Base-by-base conservation (phyloP, 345 rosid genomes). In the Excoecaria cochinchinensis region DNA sequence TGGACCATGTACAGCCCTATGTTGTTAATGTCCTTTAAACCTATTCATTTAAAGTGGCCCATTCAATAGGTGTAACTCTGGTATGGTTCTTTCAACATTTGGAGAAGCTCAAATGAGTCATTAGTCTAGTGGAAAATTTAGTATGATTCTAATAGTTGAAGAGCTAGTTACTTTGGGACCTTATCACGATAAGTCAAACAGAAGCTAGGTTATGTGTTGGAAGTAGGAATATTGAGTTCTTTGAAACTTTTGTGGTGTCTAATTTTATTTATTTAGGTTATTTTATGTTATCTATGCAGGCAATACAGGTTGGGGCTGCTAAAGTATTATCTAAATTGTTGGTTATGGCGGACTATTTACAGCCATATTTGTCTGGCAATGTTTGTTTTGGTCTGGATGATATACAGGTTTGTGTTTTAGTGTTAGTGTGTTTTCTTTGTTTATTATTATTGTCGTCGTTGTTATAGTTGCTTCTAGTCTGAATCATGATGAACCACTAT, bases 371-470 rank as follows among this genome's bases (percentile, higher is more conserved):
- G 57, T 75, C 85, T 72, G 84, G 83, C 72, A 85, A 82, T 67
- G 78, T 87, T 52, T 84, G 87, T 85, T 85, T 95, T 83, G 88
- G 87, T 83, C 87, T 87, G 69, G 96, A 89, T 77, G 87, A 89
- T 74, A 78, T 88, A 71, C 93, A 89, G 94, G 98, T 93, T 86
- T 77, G 79, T n/a, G n/a, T 63, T 66, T 61, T 74, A 61, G 69
- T 73, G 31, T 80, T 71, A 22, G 3, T 67, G 70, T 73, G 63
- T 57, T 60, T 75, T n/a, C 72, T 56, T 42, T 24, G 21, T 13
- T 19, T 47, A 10, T 4, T 17, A 66, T 38, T 31, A 31, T 42
- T 44, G 48, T 38, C 14, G 6, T 63, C 5, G 39, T 80, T n/a
- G 14, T 77, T 71, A 70, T 56, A 52, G 36, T 48, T 58, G 40